These are phyloP conservation scores for Microcyclospora tardicrescens DNA, from an alignment of 2,329 filamentous ascomycete species.

Conservation along the genomic window DNA sequence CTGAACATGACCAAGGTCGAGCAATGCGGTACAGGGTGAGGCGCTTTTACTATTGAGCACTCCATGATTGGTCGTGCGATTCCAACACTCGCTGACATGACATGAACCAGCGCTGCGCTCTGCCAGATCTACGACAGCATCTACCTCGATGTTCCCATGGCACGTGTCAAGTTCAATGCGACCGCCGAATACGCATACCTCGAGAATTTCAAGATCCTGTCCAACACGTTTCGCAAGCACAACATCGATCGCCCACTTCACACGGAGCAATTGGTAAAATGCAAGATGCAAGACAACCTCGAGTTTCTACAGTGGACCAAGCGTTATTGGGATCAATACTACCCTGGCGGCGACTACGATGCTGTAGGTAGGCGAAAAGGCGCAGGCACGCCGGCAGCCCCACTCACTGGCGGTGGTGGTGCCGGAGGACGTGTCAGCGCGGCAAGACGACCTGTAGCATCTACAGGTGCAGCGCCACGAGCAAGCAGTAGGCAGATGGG, in stretches of 20 bases:
- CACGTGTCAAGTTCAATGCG: conserved; percentile 94
- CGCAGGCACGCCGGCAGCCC: conserved; percentile 44
- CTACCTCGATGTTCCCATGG: conserved; percentile 90
- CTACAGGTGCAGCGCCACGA: conserved; percentile 34
- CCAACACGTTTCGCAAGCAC: conserved; percentile 78
- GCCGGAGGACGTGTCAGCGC: conserved; percentile 44
- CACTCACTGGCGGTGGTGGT: conserved; percentile 31
- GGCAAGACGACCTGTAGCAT: conserved; percentile 33
- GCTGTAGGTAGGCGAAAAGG: conserved; percentile 75
- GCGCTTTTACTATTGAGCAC: conserved; percentile 6
- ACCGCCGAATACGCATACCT: conserved; percentile 95
- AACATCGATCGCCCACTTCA: conserved; percentile 80
- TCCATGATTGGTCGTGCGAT: background rate
- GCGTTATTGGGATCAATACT: conserved; percentile 96
- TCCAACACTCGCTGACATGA: background rate
- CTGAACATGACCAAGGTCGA: conserved; percentile 97
- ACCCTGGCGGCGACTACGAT: conserved; percentile 93
- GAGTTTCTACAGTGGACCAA: conserved; percentile 98
- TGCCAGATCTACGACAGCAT: conserved; percentile 99
- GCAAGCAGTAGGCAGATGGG: conserved; percentile 31
- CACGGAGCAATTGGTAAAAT: conserved; percentile 81
- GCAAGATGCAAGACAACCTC: conserved; percentile 99
- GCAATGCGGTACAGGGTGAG: conserved; percentile 95
- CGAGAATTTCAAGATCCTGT: conserved; percentile 95
- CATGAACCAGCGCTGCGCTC: conserved; percentile 59